Base-by-base conservation (phyloP, 2,329 filamentous ascomycete species). In the Xylogone sp. region DNA sequence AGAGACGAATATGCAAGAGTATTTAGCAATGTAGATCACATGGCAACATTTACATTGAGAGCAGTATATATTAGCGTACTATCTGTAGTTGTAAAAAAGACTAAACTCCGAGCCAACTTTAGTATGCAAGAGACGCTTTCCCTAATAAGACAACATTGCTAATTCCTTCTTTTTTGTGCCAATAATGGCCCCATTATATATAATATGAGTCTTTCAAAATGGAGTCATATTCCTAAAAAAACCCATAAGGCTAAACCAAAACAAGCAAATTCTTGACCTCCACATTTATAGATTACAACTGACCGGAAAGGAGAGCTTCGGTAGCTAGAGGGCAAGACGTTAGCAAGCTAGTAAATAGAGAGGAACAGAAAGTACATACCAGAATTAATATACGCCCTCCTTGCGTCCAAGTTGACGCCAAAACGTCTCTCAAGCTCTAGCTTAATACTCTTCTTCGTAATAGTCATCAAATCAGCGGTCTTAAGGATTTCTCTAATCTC, bases 401-500 rank as follows among this genome's bases (percentile, higher is more conserved):
- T 95, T 49, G 84, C 77, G 68, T 97, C 92, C 53, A 99, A 79
- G 53, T 85, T 82, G 56, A 96, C 85, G 55, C 88, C 89, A 65
- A 99, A 99, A 56, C 92, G 82, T 64, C 84, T 83, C 78, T 99
- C 94, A 52, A 99, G 75, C 75, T 99, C 94, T 60, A 82, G 74
- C 79, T 97, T 97, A 71, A 99, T 88, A 62, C 88, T 90, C 83
- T 99, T 99, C 84, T 99, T 99, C 59, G 94, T 99, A 43, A 99
- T 90, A 3, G 83, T 92, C 94, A 99, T 99, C 65, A 99, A 74
- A 72, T 99, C 94, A 2, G 91, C 92, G 12, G 88, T 95, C 61
- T 86, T 82, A 56, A 99, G 75, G 57, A 99, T 96, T 65, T 97
- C 91, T 48, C 94, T 83, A 62, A 99, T 99, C 77, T 99, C 94